Percentiles rank a stretch among this genome's conserved stretches.
Conservation (phyloP, 257 asterid species). For the Salvia splendens region DNA sequence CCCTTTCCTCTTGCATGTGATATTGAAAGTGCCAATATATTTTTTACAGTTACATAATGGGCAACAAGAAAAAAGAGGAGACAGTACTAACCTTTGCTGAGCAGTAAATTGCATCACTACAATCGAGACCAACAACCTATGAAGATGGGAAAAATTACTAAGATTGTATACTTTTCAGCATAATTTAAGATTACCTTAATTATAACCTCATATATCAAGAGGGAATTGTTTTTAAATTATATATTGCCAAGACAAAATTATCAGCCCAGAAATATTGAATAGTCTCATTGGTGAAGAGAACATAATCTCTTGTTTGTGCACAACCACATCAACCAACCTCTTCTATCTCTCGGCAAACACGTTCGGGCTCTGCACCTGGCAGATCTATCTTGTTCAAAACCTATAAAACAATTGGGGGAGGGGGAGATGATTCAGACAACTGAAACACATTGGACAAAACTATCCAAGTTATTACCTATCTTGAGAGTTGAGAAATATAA, state of each 20-base stretch:
- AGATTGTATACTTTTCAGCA: constrained; percentile 18
- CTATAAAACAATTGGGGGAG: constrained; percentile 43
- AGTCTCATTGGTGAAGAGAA: constrained; percentile 13
- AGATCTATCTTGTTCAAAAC: constrained; percentile 99
- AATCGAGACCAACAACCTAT: constrained; percentile 90
- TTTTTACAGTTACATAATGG: background rate
- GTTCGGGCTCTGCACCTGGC: constrained; percentile 98
- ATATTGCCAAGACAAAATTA: constrained; percentile 16
- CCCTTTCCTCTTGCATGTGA: constrained; percentile 1
- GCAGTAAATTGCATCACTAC: constrained; percentile 87
- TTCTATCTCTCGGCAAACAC: constrained; percentile 87
- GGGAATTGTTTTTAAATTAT: background rate
- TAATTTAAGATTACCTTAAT: constrained; percentile 6
- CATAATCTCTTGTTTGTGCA: constrained; percentile 9
- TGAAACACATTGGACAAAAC: constrained; percentile 20
- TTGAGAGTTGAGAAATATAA: constrained; percentile 16
- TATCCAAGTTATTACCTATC: constrained; percentile 16
- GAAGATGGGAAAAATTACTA: constrained; percentile 37
- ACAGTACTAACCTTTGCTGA: constrained; percentile 81
- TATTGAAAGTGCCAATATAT: background rate
- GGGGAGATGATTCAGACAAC: constrained; percentile 8
- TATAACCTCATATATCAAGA: constrained; percentile 6
- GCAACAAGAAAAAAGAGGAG: constrained; percentile 17
- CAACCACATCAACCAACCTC: constrained; percentile 67
- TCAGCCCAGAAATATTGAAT: background rate